A percentile compares a stretch with the other conserved stretches of the same genome.
These are phyloP conservation scores for Phoma sp. DNA, from an alignment of 2,329 filamentous ascomycete genomes.

Conservation along the genomic window DNA sequence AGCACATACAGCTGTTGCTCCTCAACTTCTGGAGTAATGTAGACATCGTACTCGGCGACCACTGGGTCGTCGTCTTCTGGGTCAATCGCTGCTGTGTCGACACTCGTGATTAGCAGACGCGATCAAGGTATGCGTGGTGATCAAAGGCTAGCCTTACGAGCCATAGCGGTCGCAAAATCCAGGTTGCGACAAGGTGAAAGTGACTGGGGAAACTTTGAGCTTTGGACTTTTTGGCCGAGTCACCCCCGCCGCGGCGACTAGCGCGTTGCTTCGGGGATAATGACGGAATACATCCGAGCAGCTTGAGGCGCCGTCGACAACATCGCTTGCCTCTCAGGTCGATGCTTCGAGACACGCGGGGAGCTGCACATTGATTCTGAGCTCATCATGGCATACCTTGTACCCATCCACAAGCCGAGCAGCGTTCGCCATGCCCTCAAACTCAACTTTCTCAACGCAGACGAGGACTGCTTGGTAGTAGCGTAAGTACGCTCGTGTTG, in stretches of 20 bases:
- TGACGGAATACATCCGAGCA: slow-evolving; percentile 41
- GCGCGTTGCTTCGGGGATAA: slow-evolving; percentile 31
- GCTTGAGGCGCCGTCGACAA: slow-evolving; percentile 6
- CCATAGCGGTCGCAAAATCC: slow-evolving; percentile 27
- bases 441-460: slow-evolving; percentile 73
- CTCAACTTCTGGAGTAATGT: slow-evolving; percentile 77
- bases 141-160: slow-evolving; percentile 32
- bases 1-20: slow-evolving; percentile 69
- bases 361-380: background rate
- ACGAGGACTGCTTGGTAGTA: slow-evolving; percentile 82
- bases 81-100: slow-evolving; percentile 26
- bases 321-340: slow-evolving; percentile 2
- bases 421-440: slow-evolving; percentile 89
- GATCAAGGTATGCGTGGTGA: background rate
- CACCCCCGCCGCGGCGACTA: slow-evolving; percentile 16
- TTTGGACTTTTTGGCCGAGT: background rate
- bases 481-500: slow-evolving; percentile 66
- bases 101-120: slow-evolving; percentile 9
- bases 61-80: slow-evolving; percentile 56
- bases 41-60: slow-evolving; percentile 75
- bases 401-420: slow-evolving; percentile 89
- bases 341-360: background rate
- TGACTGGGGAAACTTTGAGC: slow-evolving; percentile 1
- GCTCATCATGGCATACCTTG: slow-evolving; percentile 83
- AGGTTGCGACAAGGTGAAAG: slow-evolving; percentile 13